Percentiles rank a stretch among this genome's conserved stretches.
Evolutionary conservation across 352 stramenopile genomes (phyloP).

Genomic region (Globisporangium irregulare): DNA sequence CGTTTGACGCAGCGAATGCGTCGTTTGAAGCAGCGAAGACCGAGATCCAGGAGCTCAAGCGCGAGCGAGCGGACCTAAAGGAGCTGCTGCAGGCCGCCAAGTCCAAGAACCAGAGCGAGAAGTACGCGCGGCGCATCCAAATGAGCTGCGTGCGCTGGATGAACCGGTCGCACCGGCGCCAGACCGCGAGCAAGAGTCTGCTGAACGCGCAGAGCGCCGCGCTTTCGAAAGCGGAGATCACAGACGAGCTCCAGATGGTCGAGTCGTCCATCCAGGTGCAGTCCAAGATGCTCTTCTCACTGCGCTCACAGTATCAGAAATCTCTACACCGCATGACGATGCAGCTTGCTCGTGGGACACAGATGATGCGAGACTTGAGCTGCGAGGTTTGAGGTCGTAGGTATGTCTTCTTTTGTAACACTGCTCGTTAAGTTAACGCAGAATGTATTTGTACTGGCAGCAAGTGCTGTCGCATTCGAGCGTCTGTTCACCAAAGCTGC

Average conservation of each 20-base stretch:
- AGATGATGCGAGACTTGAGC: constrained; percentile 32
- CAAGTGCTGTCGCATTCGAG: not conserved
- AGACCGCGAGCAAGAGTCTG: constrained; percentile 31
- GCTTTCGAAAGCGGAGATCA: constrained; percentile 48
- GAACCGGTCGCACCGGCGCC: constrained; percentile 54
- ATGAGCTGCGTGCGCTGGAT: constrained; percentile 73
- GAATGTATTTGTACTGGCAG: not conserved
- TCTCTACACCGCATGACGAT: constrained; percentile 40
- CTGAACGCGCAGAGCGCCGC: constrained; percentile 35
- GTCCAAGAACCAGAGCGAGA: constrained; percentile 42
- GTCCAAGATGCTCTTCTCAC: constrained; percentile 42
- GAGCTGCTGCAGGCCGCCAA: constrained; percentile 49
- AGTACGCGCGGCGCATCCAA: constrained; percentile 43
- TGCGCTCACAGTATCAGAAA: constrained; percentile 51
- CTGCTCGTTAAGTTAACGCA: not conserved
- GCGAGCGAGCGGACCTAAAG: constrained; percentile 40
- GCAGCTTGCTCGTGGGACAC: constrained; percentile 34
- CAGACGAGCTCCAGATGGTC: constrained; percentile 35
- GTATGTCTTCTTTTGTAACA: constrained; percentile 9
- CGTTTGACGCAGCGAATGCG: constrained; percentile 29
- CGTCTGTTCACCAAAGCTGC: constrained; percentile 49
- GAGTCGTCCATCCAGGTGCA: constrained; percentile 40
- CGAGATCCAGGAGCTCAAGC: constrained; percentile 45
- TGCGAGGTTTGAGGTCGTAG: constrained; percentile 10
- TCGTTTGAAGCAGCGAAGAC: constrained; percentile 38